Percentiles rank a stretch among this genome's conserved stretches.
Evolutionary conservation across 495 filamentous ascomycete genomes (phyloP).

Genomic region (Aspergillus bertholletiae): DNA sequence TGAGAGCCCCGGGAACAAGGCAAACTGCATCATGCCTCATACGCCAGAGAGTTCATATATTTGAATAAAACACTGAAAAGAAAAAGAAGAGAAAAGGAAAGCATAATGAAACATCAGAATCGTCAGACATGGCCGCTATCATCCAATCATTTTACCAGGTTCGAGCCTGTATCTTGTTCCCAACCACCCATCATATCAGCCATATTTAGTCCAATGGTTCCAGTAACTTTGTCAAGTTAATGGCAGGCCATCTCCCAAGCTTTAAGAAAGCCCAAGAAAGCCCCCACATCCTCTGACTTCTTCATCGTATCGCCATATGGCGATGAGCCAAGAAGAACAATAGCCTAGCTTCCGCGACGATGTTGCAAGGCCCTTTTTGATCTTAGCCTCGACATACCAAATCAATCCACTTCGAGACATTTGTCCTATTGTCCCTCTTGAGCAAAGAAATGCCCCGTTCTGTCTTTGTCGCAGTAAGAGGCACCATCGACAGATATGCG

Average conservation of each 20-base stretch:
- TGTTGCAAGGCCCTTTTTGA: background rate
- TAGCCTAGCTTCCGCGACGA: background rate
- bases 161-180: background rate
- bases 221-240: background rate
- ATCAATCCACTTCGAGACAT: background rate
- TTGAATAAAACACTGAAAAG: constrained; percentile 1
- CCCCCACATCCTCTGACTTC: background rate
- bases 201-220: background rate
- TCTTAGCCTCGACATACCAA: background rate
- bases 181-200: background rate
- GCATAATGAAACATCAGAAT: constrained; percentile 18
- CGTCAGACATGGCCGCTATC: constrained; percentile 14
- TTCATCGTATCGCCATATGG: background rate
- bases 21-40: background rate
- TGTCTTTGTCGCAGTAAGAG: background rate
- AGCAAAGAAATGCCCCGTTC: background rate
- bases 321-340: background rate
- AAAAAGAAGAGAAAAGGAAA: constrained; percentile 10
- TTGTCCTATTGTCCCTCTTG: background rate
- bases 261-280: background rate
- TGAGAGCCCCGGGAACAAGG: background rate
- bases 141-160: constrained; percentile 1
- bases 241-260: background rate
- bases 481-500: background rate
- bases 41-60: background rate